Conservation (phyloP, 1,284 basidiomycete genomes). For the Omphalotus olearius region DNA sequence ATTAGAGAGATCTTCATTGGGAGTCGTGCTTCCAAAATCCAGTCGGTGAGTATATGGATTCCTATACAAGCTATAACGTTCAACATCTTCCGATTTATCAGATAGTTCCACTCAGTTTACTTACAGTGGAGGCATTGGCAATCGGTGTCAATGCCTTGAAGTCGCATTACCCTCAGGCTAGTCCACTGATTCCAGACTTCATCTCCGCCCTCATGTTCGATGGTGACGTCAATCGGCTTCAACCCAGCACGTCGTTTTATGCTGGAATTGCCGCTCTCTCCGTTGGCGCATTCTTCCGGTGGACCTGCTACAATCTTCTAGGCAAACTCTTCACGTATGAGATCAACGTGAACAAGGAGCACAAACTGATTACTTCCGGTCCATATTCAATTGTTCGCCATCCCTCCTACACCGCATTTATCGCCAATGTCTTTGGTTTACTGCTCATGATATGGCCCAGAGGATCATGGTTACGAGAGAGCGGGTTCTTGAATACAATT, state of each 20-base stretch:
- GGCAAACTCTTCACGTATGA: slow-evolving; percentile 11
- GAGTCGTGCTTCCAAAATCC: no score
- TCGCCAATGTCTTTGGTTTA: slow-evolving; percentile 2
- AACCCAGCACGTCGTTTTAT: no score
- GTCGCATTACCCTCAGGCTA: no score
- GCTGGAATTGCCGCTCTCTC: not conserved
- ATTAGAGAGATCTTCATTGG: not conserved
- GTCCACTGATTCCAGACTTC: no score
- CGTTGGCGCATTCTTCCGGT: not conserved
- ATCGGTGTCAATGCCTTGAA: no score
- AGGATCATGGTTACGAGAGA: slow-evolving; percentile 6
- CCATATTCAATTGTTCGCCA: slow-evolving; percentile 9
- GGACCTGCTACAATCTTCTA: slow-evolving; percentile 5
- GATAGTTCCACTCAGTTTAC: no score
- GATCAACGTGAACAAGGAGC: slow-evolving; percentile 6
- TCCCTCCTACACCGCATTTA: slow-evolving; percentile 4
- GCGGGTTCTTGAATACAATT: not conserved
- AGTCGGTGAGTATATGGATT: no score
- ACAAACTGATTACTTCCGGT: slow-evolving; percentile 6
- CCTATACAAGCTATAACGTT: no score
- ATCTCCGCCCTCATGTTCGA: no score
- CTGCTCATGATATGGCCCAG: slow-evolving; percentile 3
- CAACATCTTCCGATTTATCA: no score
- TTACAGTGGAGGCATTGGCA: no score
- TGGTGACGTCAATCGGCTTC: no score